Conservation (phyloP, 2,329 filamentous ascomycete genomes). For the Erysiphe pulchra region DNA sequence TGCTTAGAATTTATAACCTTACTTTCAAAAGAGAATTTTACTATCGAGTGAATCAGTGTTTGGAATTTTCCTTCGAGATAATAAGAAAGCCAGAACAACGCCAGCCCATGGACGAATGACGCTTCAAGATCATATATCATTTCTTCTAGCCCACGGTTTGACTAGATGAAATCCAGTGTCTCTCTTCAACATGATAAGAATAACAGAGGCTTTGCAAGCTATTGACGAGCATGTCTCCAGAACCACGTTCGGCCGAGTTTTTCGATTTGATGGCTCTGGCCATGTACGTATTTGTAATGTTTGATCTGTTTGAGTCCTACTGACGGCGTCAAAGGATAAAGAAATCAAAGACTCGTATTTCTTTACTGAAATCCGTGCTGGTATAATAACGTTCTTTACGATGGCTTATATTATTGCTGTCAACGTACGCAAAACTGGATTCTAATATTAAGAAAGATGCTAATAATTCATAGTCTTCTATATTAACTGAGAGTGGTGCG, state of each 20-base stretch:
- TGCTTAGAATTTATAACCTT: not conserved
- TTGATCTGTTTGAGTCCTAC: too few relatives aligned
- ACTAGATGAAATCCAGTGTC: conserved; percentile 2
- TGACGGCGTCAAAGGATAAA: conserved; percentile 22
- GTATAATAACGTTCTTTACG: conserved; percentile 37
- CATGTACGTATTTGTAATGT: conserved; percentile 21
- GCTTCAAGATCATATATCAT: conserved; percentile 2
- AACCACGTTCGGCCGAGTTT: conserved; percentile 26
- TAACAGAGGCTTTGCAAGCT: conserved; percentile 1
- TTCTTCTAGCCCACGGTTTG: conserved; percentile 3
- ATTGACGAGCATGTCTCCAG: conserved; percentile 4
- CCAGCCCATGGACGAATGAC: not conserved
- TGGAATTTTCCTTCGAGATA: not conserved
- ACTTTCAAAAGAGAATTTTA: not conserved
- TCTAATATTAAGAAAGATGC: conserved; percentile 6
- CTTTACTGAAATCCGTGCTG: conserved; percentile 53
- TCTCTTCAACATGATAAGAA: conserved; percentile 3
- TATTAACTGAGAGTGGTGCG: conserved; percentile 51
- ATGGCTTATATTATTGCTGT: conserved; percentile 19
- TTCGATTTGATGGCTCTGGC: conserved; percentile 40
- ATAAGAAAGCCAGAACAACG: not conserved
- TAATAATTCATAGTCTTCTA: conserved; percentile 31
- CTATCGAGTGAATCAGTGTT: not conserved
- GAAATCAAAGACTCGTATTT: conserved; percentile 45
- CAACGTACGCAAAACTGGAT: conserved; percentile 2